These are phyloP conservation scores for Porcisia deanei DNA, from an alignment of 208 protist species.

Conservation along the genomic window DNA sequence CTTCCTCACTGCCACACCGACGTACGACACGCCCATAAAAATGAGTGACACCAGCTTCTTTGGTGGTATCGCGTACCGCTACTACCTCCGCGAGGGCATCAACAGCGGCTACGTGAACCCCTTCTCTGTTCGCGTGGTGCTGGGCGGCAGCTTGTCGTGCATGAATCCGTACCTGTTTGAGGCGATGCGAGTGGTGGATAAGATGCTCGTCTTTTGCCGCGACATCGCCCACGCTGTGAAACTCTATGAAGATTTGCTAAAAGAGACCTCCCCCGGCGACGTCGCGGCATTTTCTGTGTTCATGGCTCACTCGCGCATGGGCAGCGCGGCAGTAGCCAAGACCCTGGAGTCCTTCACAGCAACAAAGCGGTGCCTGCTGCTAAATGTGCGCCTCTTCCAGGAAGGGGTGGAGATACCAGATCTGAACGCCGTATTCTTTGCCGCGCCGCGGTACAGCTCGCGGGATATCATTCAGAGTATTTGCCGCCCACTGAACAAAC, in stretches of 20 bases:
- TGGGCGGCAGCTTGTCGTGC: slow-evolving; percentile 45
- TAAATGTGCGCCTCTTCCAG: slow-evolving; percentile 84
- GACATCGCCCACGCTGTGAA: slow-evolving; percentile 59
- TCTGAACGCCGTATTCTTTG: slow-evolving; percentile 83
- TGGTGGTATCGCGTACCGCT: slow-evolving; percentile 76
- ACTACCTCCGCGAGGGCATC: slow-evolving; percentile 83
- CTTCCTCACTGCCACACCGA: slow-evolving; percentile 77
- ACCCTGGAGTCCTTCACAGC: slow-evolving; percentile 47
- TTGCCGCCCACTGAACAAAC: slow-evolving; percentile 69
- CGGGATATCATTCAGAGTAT: slow-evolving; percentile 87
- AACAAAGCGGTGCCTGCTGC: slow-evolving; percentile 43
- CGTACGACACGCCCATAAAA: slow-evolving; percentile 78
- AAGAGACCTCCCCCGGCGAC: slow-evolving; percentile 31
- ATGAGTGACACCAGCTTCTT: slow-evolving; percentile 72
- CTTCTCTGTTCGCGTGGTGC: slow-evolving; percentile 67
- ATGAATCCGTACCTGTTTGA: slow-evolving; percentile 79
- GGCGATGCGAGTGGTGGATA: slow-evolving; percentile 73
- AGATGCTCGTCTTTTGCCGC: slow-evolving; percentile 79
- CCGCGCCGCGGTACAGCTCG: slow-evolving; percentile 72
- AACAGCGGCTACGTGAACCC: slow-evolving; percentile 73
- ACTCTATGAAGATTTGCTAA: slow-evolving; percentile 34
- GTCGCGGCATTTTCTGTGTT: slow-evolving; percentile 54
- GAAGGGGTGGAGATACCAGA: slow-evolving; percentile 78
- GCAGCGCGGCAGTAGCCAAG: slow-evolving; percentile 36
- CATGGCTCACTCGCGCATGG: slow-evolving; percentile 71